Conservation (phyloP, 257 asterid genomes). For the Nicotiana knightiana region DNA sequence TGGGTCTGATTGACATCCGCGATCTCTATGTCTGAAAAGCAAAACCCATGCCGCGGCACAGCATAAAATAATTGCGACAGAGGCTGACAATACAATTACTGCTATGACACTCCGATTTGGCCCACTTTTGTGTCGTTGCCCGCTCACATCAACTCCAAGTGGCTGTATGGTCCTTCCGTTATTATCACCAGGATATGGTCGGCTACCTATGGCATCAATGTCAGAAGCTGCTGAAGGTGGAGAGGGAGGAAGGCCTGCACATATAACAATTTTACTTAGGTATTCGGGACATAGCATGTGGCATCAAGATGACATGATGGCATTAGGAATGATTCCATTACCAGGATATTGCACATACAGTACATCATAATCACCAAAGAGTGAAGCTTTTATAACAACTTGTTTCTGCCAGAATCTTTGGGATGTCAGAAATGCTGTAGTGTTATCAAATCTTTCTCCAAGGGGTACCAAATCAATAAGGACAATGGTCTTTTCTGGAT, state of each 20-base stretch:
- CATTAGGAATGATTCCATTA: conserved; percentile 14
- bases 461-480: conserved; percentile 77
- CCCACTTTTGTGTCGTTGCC: conserved; percentile 48
- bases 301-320: not conserved
- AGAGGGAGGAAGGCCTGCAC: conserved; percentile 85
- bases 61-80: conserved; percentile 42
- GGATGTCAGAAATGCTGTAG: conserved; percentile 54
- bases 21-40: conserved; percentile 39
- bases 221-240: conserved; percentile 79
- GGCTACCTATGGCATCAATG: conserved; percentile 44
- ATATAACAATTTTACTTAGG: conserved; percentile 8
- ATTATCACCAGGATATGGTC: conserved; percentile 65
- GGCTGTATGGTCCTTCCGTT: conserved; percentile 61
- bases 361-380: conserved; percentile 78
- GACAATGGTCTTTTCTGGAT: conserved; percentile 73
- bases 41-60: conserved; percentile 61
- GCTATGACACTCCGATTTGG: conserved; percentile 51
- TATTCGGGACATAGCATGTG: not conserved
- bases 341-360: conserved; percentile 90
- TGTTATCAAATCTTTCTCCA: conserved; percentile 55
- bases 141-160: conserved; percentile 70
- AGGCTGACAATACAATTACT: conserved; percentile 55
- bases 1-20: conserved; percentile 30
- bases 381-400: conserved; percentile 47
- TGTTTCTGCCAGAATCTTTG: conserved; percentile 78